Percentiles rank a stretch among this genome's conserved stretches.
phyloP scores from a whole-genome alignment of 2,329 filamentous ascomycete species.

The Sporothrix curviconia region DNA sequence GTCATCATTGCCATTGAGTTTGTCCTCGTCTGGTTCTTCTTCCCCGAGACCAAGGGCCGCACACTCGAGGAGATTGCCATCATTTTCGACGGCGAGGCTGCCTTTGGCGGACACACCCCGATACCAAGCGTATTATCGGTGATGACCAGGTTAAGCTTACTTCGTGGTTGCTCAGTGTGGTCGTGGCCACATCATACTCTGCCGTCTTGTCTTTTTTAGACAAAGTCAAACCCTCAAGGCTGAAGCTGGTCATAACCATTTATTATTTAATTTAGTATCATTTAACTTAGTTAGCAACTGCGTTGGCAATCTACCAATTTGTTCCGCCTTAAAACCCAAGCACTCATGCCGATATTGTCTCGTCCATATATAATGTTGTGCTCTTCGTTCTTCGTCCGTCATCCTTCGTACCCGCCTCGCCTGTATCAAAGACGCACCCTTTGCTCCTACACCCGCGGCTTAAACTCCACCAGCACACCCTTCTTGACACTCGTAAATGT shows the following conservation, averaged over 20 bases:
- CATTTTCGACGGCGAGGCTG: slow-evolving; percentile 27
- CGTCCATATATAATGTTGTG: not conserved
- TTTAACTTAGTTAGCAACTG: not conserved
- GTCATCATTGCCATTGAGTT: slow-evolving; percentile 26
- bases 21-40: slow-evolving; percentile 21
- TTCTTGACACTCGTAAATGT: slow-evolving; percentile 69
- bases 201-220: too few relatives aligned
- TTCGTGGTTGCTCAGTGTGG: not conserved
- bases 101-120: not conserved
- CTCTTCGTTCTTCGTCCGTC: not conserved
- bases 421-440: too few relatives aligned
- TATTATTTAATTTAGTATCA: not conserved
- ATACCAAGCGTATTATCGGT: not conserved
- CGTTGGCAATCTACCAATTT: not conserved
- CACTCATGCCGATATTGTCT: too few relatives aligned
- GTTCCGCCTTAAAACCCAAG: not conserved
- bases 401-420: not conserved
- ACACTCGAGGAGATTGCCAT: slow-evolving; percentile 18
- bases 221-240: too few relatives aligned
- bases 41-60: slow-evolving; percentile 19
- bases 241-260: not conserved
- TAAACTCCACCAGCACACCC: slow-evolving; percentile 61
- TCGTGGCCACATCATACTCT: too few relatives aligned
- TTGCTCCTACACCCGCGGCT: not conserved
- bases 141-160: not conserved